Conservation (phyloP, 2,329 filamentous ascomycete genomes). For the Pseudogymnoascus sp. region DNA sequence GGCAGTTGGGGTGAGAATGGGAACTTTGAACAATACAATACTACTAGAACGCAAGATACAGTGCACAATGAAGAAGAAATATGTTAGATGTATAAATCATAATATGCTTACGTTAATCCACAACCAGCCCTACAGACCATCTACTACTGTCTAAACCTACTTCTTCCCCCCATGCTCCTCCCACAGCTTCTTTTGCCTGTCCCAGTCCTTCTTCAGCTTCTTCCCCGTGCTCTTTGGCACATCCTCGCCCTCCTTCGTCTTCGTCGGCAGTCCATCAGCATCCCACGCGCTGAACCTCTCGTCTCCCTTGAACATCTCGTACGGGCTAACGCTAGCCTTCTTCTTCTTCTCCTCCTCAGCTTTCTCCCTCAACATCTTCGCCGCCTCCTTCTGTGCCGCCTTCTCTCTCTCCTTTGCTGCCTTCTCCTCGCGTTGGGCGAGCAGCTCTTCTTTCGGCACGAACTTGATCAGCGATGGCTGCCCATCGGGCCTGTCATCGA, state of each 20-base stretch:
- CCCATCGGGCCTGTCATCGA: constrained; percentile 69
- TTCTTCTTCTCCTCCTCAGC: constrained; percentile 49
- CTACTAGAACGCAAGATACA: not conserved
- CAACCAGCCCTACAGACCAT: not conserved
- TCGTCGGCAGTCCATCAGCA: constrained; percentile 71
- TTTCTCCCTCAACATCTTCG: constrained; percentile 41
- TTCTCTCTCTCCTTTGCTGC: constrained; percentile 56
- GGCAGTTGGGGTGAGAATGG: not conserved
- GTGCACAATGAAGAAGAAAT: not conserved
- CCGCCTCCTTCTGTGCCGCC: constrained; percentile 51
- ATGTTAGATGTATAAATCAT: not conserved
- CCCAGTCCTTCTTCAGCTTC: constrained; percentile 84
- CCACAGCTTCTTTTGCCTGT: constrained; percentile 79
- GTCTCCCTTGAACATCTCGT: constrained; percentile 52
- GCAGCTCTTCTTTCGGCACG: constrained; percentile 50
- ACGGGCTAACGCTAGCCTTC: constrained; percentile 50
- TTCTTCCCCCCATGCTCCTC: constrained; percentile 47
- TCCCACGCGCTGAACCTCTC: constrained; percentile 71
- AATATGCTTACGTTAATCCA: not conserved
- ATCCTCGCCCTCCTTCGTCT: constrained; percentile 70
- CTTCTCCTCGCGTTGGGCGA: constrained; percentile 54
- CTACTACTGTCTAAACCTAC: not conserved
- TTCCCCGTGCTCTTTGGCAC: constrained; percentile 74
- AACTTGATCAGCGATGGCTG: constrained; percentile 69
- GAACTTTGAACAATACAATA: not conserved